These are phyloP conservation scores for Juncus effusus DNA, from an alignment of 176 grass and related monocot species.

Conservation along the genomic window DNA sequence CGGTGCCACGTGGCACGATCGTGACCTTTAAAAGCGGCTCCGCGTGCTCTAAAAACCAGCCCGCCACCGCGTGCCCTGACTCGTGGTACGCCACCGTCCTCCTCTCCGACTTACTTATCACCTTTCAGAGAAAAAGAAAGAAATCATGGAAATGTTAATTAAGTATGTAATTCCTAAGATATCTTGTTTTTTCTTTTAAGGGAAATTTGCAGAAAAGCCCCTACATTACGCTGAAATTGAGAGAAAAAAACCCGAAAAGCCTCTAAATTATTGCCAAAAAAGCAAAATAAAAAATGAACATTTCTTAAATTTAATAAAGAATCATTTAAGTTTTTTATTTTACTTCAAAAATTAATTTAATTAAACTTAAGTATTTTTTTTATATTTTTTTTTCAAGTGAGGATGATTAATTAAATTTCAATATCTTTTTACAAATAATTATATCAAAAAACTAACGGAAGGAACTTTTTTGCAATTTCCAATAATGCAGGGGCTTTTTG, in stretches of 20 bases:
- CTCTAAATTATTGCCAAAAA: no score
- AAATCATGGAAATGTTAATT: not conserved
- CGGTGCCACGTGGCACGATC: conserved; percentile 83
- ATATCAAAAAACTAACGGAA: no score
- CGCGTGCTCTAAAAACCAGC: conserved; percentile 96
- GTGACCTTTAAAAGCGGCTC: conserved; percentile 92
- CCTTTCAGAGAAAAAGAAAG: conserved; percentile 27
- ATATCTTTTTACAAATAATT: no score
- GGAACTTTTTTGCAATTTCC: no score
- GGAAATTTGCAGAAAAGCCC: not conserved
- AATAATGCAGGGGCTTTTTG: no score
- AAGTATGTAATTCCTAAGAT: not conserved
- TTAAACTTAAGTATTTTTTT: no score
- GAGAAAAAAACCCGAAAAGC: no score
- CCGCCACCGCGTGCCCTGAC: conserved; percentile 87
- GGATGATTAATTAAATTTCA: no score
- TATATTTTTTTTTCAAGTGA: no score
- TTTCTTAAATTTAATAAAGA: not conserved
- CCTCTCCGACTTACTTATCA: conserved; percentile 88
- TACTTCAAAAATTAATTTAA: no score
- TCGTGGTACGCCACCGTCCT: conserved; percentile 91
- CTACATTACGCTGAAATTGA: no score
- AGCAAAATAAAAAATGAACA: not conserved
- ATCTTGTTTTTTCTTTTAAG: not conserved
- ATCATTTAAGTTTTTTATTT: no score